phyloP scores from a whole-genome alignment of 2,329 filamentous ascomycete genomes.

The Aspergillus sp. region DNA sequence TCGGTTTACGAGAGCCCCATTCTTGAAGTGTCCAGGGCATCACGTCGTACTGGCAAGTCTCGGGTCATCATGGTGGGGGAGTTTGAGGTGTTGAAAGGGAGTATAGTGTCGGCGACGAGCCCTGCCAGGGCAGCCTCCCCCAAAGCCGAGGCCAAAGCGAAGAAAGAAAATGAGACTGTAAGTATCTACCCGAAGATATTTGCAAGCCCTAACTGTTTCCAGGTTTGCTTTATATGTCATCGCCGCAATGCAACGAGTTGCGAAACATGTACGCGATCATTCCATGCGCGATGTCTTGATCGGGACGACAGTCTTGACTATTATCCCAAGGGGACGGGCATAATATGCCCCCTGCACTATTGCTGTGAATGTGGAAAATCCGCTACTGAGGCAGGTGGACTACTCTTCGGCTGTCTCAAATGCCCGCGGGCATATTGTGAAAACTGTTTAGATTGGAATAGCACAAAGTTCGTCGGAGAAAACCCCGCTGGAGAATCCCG shows the following conservation, averaged over 20 bases:
- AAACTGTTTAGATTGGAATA: conserved; percentile 52
- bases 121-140: not conserved
- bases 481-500: conserved; percentile 52
- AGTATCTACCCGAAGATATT: not conserved
- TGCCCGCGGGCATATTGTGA: conserved; percentile 60
- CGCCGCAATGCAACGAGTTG: conserved; percentile 4
- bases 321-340: conserved; percentile 33
- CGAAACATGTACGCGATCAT: conserved; percentile 53
- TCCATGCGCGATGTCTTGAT: conserved; percentile 54
- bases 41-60: conserved; percentile 57
- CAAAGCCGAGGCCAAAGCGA: not conserved
- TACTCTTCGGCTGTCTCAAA: conserved; percentile 54
- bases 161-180: conserved; percentile 47
- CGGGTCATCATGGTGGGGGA: conserved; percentile 59
- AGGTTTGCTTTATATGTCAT: conserved; percentile 20
- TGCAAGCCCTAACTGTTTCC: not conserved
- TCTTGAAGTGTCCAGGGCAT: conserved; percentile 39
- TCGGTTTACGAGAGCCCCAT: conserved; percentile 35
- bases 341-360: conserved; percentile 55
- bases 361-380: conserved; percentile 56
- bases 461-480: conserved; percentile 51
- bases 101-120: conserved; percentile 32
- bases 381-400: conserved; percentile 44
- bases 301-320: not conserved
- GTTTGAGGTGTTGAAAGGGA: conserved; percentile 58